Conservation (phyloP, 768 basidiomycete genomes). For the Lactarius quietus region DNA sequence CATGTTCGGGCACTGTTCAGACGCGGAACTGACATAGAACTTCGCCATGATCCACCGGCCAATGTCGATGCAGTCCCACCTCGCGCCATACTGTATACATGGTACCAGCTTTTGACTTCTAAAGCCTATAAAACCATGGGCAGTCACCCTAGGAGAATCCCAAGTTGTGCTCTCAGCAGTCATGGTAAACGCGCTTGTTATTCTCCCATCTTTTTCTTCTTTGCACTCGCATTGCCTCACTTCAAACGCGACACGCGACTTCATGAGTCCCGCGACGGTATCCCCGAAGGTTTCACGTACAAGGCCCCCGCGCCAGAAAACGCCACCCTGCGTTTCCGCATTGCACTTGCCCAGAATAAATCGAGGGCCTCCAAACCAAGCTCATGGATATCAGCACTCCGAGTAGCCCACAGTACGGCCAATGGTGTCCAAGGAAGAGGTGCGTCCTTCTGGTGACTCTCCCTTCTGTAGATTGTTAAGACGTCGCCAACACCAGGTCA, state of each 20-base stretch:
- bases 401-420: constrained; percentile 25
- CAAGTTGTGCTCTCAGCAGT: neutral
- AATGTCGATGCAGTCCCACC: too few species aligned
- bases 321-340: constrained; percentile 1
- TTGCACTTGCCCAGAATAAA: constrained; percentile 13
- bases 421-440: constrained; percentile 30
- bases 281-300: constrained; percentile 6
- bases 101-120: too few species aligned
- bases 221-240: neutral
- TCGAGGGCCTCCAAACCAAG: constrained; percentile 23
- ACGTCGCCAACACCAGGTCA: constrained; percentile 7
- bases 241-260: constrained; percentile 6
- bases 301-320: constrained; percentile 1
- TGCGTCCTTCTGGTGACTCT: too few species aligned
- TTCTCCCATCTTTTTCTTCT: constrained; percentile 1
- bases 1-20: too few species aligned
- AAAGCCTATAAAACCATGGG: too few species aligned
- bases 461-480: neutral
- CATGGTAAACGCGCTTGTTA: neutral
- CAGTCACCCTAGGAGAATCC: neutral
- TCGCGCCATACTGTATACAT: too few species aligned
- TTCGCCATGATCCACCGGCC: too few species aligned
- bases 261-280: constrained; percentile 6
- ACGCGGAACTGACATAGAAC: too few species aligned
- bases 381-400: constrained; percentile 29